Evolutionary conservation across 305 asterid species (phyloP).

Genomic region (Fraxinus floribunda): DNA sequence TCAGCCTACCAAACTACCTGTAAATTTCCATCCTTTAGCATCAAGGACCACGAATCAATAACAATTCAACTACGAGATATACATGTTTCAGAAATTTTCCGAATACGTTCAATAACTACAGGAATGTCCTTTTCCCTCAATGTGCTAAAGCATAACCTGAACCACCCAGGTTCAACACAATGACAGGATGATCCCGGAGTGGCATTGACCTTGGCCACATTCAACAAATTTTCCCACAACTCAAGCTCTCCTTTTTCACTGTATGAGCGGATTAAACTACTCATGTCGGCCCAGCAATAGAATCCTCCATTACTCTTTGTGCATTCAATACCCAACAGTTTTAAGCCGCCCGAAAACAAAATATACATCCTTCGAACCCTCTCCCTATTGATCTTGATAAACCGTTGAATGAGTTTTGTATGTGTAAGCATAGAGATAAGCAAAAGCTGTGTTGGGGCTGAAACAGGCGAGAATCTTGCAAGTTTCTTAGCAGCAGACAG

Average conservation of each 20-base stretch:
- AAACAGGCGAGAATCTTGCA: slow-evolving; percentile 54
- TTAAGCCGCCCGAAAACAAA: slow-evolving; percentile 38
- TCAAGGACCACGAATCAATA: slow-evolving; percentile 2
- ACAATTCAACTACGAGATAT: slow-evolving; percentile 35
- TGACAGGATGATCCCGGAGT: slow-evolving; percentile 62
- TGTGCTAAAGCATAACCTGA: slow-evolving; percentile 43
- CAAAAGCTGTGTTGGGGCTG: slow-evolving; percentile 47
- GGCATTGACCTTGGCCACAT: slow-evolving; percentile 40
- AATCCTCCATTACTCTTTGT: slow-evolving; percentile 43
- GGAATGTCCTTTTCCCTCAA: slow-evolving; percentile 42
- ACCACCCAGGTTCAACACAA: slow-evolving; percentile 66
- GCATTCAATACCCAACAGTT: slow-evolving; percentile 48
- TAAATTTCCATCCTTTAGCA: background rate
- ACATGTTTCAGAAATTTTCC: slow-evolving; percentile 40
- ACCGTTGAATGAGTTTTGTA: slow-evolving; percentile 32
- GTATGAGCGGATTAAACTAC: slow-evolving; percentile 45
- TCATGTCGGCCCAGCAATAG: slow-evolving; percentile 66
- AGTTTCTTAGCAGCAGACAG: slow-evolving; percentile 42
- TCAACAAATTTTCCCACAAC: slow-evolving; percentile 50
- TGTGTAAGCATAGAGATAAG: slow-evolving; percentile 48
- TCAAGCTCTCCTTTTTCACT: slow-evolving; percentile 61
- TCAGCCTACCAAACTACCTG: background rate
- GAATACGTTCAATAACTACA: slow-evolving; percentile 41
- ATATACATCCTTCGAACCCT: slow-evolving; percentile 38
- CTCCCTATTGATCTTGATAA: slow-evolving; percentile 34